phyloP scores from a whole-genome alignment of 2,329 filamentous ascomycete species.

The Trichoderma polysporum region DNA sequence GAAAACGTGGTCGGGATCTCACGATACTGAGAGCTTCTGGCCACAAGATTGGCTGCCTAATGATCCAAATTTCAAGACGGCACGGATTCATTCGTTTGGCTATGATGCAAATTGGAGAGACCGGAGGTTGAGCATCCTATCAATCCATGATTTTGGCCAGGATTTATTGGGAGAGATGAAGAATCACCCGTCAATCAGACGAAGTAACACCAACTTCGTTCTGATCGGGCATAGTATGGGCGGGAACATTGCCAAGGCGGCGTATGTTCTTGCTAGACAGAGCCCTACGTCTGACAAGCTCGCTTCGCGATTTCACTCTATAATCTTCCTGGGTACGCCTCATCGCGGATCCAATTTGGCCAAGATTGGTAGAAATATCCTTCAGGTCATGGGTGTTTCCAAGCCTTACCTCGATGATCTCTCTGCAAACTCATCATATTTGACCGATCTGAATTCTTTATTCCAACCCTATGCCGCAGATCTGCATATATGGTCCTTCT shows the following conservation, averaged over 20 bases:
- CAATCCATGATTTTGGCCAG: conserved; percentile 4
- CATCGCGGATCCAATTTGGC: conserved; percentile 11
- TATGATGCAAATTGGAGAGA: conserved; percentile 7
- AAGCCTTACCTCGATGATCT: neutral
- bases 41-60: conserved; percentile 5
- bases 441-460: neutral
- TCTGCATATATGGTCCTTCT: conserved; percentile 15
- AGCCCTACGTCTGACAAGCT: neutral
- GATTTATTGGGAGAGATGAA: conserved; percentile 5
- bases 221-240: conserved; percentile 19
- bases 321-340: conserved; percentile 17
- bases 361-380: neutral
- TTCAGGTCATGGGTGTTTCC: conserved; percentile 4
- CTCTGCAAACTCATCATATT: neutral
- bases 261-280: conserved; percentile 12
- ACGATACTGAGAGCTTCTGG: neutral
- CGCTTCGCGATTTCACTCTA: conserved; percentile 5
- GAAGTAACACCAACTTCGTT: neutral
- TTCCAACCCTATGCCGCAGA: neutral
- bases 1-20: neutral
- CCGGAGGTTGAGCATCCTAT: neutral
- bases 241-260: conserved; percentile 7
- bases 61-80: neutral
- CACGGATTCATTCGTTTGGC: conserved; percentile 1
- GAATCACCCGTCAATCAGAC: neutral